phyloP scores from a whole-genome alignment of 129 eudicot genomes.

The Flaveria linearis region DNA sequence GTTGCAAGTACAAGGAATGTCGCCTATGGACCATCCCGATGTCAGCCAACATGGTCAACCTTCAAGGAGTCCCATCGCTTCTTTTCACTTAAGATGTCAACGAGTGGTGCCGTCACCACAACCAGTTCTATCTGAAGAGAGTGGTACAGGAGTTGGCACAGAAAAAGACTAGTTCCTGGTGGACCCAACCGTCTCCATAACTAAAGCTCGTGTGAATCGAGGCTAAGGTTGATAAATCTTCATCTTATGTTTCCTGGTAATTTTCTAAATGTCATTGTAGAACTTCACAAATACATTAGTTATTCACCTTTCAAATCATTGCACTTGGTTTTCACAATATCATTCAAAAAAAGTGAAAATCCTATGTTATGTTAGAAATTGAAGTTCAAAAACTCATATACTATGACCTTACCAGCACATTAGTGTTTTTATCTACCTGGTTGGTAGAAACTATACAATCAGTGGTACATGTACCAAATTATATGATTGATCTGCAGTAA shows the following conservation, averaged over 20 bases:
- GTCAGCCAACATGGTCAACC: slow-evolving; percentile 22
- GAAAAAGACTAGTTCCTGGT: slow-evolving; percentile 71
- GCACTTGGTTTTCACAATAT: slow-evolving; percentile 1
- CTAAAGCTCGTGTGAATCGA: slow-evolving; percentile 36
- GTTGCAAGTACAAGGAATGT: slow-evolving; percentile 27
- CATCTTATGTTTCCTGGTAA: slow-evolving; percentile 19
- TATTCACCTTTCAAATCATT: slow-evolving; percentile 3
- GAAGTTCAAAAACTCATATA: neutral
- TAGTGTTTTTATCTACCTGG: neutral
- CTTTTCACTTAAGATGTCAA: neutral
- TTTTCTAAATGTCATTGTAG: slow-evolving; percentile 15
- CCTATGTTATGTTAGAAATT: neutral
- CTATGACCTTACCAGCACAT: neutral
- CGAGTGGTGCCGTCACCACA: slow-evolving; percentile 10
- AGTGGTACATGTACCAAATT: too few relatives aligned
- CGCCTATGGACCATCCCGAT: slow-evolving; percentile 15
- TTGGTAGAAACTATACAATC: too few relatives aligned
- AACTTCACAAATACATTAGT: neutral
- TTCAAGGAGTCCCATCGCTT: slow-evolving; percentile 17
- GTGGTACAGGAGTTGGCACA: slow-evolving; percentile 40
- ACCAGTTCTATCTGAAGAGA: slow-evolving; percentile 28
- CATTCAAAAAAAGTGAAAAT: neutral
- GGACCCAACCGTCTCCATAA: slow-evolving; percentile 80
- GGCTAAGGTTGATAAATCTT: slow-evolving; percentile 8
- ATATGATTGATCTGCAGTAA: too few relatives aligned